Conservation (phyloP, 208 protist genomes). For the Leishmania gerbilli region DNA sequence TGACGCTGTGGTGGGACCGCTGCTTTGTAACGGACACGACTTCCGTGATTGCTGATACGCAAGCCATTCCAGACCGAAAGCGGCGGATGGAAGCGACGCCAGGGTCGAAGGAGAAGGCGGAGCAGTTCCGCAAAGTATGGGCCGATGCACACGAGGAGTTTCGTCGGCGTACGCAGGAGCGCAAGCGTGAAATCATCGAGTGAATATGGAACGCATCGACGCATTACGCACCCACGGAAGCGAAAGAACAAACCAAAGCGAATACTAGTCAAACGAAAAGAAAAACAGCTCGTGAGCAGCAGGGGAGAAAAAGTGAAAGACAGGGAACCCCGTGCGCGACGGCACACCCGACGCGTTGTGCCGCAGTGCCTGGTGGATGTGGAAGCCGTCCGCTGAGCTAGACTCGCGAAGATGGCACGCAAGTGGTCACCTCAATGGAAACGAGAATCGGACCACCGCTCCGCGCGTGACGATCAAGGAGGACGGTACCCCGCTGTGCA, state of each 20-base stretch:
- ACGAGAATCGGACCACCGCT: not conserved
- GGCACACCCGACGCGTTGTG: not conserved
- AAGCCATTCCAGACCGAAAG: constrained; percentile 43
- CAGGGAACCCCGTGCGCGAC: not conserved
- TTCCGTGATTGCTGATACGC: constrained; percentile 53
- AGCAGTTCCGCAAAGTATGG: constrained; percentile 65
- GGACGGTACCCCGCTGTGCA: no score
- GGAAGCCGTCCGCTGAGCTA: not conserved
- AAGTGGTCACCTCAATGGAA: not conserved
- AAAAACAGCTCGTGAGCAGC: not conserved
- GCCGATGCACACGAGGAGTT: constrained; percentile 72
- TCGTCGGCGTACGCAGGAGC: constrained; percentile 46
- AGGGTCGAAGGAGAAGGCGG: constrained; percentile 5
- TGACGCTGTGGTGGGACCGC: constrained; percentile 80
- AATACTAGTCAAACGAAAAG: not conserved
- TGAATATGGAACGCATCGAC: not conserved
- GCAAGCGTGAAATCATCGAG: constrained; percentile 2
- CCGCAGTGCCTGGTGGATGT: not conserved
- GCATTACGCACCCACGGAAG: not conserved
- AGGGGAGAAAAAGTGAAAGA: no score
- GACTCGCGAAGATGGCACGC: not conserved
- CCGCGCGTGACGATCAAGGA: not conserved
- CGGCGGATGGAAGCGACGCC: constrained; percentile 18
- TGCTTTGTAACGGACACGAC: constrained; percentile 59
- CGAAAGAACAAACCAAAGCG: not conserved